Evolutionary conservation across 257 asterid species (phyloP), one percentile per base, ranked within the genome.

Genomic region (Fraxinus pennsylvanica): DNA sequence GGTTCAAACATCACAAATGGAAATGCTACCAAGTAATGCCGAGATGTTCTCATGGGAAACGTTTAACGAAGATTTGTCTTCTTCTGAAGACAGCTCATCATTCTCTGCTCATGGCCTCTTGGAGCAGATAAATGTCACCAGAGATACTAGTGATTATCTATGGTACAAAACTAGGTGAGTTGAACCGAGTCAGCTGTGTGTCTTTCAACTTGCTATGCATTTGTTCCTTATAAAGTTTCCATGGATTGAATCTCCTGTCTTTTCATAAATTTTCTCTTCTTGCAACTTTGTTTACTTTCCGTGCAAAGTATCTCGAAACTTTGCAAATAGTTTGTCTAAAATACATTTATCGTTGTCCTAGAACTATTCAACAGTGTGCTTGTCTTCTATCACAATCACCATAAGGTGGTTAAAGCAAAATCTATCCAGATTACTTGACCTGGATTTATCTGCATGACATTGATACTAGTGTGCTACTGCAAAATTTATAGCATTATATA

Each of bases 101-200:
- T 92, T 96, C 79, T 84, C 96, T 0, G 80, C 94, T 15, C 72
- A 67, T 32, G 98, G 98, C 68, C 96, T 96, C 77, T 70, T 96
- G 86, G 99, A 96, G 78, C 99, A 96, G 83, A 85, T 93, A 77
- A 96, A 96, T 81, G 97, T 91, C 71, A 96, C 99, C 1, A 89
- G 97, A 85, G 99, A 96, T 81, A 59, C 89, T 25, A 90, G 91
- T 79, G 99, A 96, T 89, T 93, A 93, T 75, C 92, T 96, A 54
- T 92, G 97, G 96, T 92, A 92, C 89, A 89, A 88, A 39, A 90
- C 96, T 30, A 89, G 91, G 97, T 92, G 83, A 85, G 94, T 72
- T 59, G 14, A 71, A 74, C 80, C 33, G 19, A 45, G 32, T 43
- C 29, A 73, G 74, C 65, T 13, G 45, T 15, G n/a, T 68, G 74